Conservation (phyloP, 2,329 filamentous ascomycete genomes). For the Blastomyces silverae region DNA sequence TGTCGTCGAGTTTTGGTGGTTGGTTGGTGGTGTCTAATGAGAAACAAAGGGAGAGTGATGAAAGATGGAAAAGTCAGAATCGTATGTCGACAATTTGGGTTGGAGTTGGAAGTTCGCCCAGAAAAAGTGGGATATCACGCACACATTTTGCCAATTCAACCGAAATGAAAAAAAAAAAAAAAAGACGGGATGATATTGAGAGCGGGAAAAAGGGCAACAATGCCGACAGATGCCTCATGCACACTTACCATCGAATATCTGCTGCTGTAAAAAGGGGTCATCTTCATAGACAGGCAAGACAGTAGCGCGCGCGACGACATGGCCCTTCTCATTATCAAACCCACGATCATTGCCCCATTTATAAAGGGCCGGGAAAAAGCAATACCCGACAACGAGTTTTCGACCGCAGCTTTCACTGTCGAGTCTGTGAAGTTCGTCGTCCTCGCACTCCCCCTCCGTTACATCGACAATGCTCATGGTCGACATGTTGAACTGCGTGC, state of each 20-base stretch:
- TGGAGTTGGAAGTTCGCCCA: neutral
- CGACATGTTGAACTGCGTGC: constrained; percentile 4
- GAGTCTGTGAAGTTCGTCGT: constrained; percentile 6
- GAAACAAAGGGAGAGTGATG: neutral
- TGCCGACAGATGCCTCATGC: neutral
- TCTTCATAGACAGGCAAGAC: constrained; percentile 10
- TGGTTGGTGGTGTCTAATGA: neutral
- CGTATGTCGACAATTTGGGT: neutral
- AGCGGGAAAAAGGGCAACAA: neutral
- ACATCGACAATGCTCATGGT: constrained; percentile 14
- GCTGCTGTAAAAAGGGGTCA: constrained; percentile 8
- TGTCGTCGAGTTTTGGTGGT: neutral
- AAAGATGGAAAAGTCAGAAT: neutral
- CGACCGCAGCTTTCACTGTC: constrained; percentile 4
- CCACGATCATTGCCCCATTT: constrained; percentile 14
- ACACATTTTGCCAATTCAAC: neutral
- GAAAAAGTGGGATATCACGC: neutral
- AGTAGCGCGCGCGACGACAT: constrained; percentile 9
- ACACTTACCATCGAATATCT: constrained; percentile 9
- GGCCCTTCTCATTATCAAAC: constrained; percentile 7
- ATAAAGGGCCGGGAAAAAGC: constrained; percentile 11
- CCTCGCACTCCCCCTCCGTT: constrained; percentile 12
- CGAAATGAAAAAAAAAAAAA: neutral
- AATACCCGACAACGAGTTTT: constrained; percentile 9
- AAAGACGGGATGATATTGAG: too few relatives aligned